These are phyloP conservation scores for Dactylellina drechsleri DNA, from an alignment of 2,329 filamentous ascomycete genomes.

Conservation along the genomic window DNA sequence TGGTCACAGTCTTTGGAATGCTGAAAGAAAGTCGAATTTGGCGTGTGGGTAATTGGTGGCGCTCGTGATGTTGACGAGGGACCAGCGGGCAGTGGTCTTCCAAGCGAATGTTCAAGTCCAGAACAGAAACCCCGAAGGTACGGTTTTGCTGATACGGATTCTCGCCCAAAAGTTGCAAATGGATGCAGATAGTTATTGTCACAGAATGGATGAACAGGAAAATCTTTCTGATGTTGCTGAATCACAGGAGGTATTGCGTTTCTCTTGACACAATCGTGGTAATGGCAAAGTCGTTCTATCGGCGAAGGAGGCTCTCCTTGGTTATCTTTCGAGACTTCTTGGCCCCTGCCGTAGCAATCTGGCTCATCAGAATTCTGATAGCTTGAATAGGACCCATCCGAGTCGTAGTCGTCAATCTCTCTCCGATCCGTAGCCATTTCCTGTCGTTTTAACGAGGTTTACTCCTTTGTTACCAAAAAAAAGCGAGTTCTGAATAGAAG, in stretches of 20 bases:
- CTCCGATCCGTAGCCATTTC: no score
- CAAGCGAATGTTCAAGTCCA: slow-evolving; percentile 1
- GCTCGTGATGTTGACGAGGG: not conserved
- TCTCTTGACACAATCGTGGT: not conserved
- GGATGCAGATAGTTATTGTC: slow-evolving; percentile 13
- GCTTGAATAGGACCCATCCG: no score
- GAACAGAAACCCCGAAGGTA: not conserved
- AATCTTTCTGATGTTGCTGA: not conserved
- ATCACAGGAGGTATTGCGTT: no score
- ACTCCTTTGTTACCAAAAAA: no score
- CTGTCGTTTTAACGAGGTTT: no score
- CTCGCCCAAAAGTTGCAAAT: not conserved
- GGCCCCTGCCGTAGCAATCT: no score
- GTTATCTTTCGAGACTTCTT: no score
- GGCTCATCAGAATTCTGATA: no score
- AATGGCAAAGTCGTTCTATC: not conserved
- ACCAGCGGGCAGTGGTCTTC: not conserved
- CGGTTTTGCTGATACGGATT: not conserved
- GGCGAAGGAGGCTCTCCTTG: not conserved
- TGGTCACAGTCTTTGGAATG: no score
- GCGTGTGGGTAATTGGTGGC: not conserved
- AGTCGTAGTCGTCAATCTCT: no score
- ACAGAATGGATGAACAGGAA: not conserved
- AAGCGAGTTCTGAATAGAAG: no score
- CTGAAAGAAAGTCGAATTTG: no score